Conservation (phyloP, 495 filamentous ascomycete genomes). For the Margaritispora aquatica region DNA sequence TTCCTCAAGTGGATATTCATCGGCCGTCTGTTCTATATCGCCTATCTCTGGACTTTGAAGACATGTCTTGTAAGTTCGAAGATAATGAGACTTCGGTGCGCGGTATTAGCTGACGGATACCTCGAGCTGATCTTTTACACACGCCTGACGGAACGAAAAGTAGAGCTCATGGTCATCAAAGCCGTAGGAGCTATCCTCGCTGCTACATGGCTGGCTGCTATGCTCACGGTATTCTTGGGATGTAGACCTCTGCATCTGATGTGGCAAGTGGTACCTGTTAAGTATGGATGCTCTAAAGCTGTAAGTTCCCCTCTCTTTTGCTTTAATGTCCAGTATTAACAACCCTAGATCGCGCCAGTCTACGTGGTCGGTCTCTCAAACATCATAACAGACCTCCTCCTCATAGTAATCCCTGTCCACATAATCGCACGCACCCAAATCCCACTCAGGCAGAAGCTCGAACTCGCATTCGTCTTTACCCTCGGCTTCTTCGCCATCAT, state of each 20-base stretch:
- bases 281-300: conserved; percentile 2
- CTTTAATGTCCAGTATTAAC: background rate
- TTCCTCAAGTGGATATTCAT: conserved; percentile 3
- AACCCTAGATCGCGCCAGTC: background rate
- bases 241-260: conserved; percentile 1
- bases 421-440: background rate
- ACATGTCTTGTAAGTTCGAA: conserved; percentile 15
- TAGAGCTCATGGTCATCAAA: conserved; percentile 1
- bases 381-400: conserved; percentile 5
- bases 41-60: conserved; percentile 17
- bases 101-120: background rate
- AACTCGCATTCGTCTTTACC: background rate
- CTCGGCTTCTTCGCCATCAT: conserved; percentile 2
- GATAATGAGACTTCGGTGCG: background rate
- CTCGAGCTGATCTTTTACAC: conserved; percentile 11
- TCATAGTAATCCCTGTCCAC: conserved; percentile 12
- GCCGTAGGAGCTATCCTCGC: background rate
- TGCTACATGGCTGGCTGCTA: conserved; percentile 6
- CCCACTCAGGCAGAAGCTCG: background rate
- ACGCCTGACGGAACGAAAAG: conserved; percentile 1
- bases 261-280: conserved; percentile 4
- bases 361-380: conserved; percentile 4
- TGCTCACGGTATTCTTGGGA: conserved; percentile 3
- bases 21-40: conserved; percentile 4
- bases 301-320: background rate